Percentiles rank a stretch among this genome's conserved stretches.
phyloP scores from a whole-genome alignment of 495 filamentous ascomycete genomes.

The Annulohypoxylon moriforme region DNA sequence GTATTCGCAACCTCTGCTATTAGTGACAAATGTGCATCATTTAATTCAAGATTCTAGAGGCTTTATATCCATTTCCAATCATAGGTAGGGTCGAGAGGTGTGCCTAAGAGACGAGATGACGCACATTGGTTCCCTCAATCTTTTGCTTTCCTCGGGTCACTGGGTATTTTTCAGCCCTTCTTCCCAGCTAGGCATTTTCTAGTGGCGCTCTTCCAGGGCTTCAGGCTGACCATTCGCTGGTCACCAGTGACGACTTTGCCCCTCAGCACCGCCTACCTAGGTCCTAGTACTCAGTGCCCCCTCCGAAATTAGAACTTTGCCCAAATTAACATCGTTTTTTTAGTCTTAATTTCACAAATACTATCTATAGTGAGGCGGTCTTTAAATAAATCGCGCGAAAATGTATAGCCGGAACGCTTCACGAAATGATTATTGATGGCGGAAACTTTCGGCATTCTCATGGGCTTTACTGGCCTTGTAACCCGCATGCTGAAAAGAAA shows the following conservation, averaged over 20 bases:
- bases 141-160: neutral
- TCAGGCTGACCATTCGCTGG: neutral
- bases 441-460: neutral
- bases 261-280: conserved; percentile 1
- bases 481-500: neutral
- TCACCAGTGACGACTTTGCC: conserved; percentile 7
- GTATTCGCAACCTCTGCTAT: too few species aligned
- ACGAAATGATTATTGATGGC: neutral
- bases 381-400: neutral
- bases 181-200: conserved; percentile 1
- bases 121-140: neutral
- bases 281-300: neutral
- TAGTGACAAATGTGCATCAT: neutral
- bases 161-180: neutral
- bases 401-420: neutral
- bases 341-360: neutral
- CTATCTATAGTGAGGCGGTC: neutral
- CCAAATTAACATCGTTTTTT: neutral
- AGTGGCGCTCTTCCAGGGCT: neutral
- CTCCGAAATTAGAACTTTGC: neutral
- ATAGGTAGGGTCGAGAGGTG: neutral
- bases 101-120: neutral
- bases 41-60: neutral
- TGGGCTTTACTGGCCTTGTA: neutral
- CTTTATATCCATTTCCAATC: neutral